Evolutionary conservation across 192 early-diverging fungal species (phyloP).

Genomic region (Fimicolochytrium jonesii): DNA sequence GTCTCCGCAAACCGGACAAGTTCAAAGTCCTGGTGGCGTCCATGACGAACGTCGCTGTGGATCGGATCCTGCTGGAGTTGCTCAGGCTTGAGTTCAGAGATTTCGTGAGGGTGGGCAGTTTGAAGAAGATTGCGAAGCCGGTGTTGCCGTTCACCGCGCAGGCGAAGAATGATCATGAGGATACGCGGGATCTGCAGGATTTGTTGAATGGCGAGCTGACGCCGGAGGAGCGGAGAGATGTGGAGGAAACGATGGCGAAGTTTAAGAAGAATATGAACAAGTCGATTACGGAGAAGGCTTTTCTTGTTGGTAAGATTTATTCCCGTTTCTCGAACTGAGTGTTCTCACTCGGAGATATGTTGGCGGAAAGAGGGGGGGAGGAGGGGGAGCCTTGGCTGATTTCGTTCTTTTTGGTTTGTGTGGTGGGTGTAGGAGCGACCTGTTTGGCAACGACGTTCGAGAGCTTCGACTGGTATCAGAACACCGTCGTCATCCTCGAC

Average conservation of each 20-base stretch:
- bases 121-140: constrained; percentile 46
- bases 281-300: constrained; percentile 38
- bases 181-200: constrained; percentile 71
- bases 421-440: too few relatives aligned
- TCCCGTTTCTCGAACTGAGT: too few relatives aligned
- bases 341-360: too few relatives aligned
- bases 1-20: constrained; percentile 16
- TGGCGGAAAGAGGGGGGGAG: too few relatives aligned
- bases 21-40: constrained; percentile 35
- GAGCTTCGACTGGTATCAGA: constrained; percentile 48
- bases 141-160: constrained; percentile 42
- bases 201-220: constrained; percentile 56
- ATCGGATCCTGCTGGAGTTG: constrained; percentile 38
- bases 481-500: constrained; percentile 77
- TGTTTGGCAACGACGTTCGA: constrained; percentile 78
- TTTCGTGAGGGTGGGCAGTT: constrained; percentile 46
- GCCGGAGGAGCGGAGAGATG: constrained; percentile 13
- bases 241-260: constrained; percentile 44
- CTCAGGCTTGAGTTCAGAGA: constrained; percentile 34
- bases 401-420: too few relatives aligned
- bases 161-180: constrained; percentile 24
- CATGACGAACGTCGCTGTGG: constrained; percentile 53
- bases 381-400: too few relatives aligned
- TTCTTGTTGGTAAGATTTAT: constrained; percentile 48
- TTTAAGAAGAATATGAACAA: constrained; percentile 45